These are phyloP conservation scores for Sporobolomyces pararoseus DNA, from an alignment of 768 basidiomycete species.

Conservation along the genomic window DNA sequence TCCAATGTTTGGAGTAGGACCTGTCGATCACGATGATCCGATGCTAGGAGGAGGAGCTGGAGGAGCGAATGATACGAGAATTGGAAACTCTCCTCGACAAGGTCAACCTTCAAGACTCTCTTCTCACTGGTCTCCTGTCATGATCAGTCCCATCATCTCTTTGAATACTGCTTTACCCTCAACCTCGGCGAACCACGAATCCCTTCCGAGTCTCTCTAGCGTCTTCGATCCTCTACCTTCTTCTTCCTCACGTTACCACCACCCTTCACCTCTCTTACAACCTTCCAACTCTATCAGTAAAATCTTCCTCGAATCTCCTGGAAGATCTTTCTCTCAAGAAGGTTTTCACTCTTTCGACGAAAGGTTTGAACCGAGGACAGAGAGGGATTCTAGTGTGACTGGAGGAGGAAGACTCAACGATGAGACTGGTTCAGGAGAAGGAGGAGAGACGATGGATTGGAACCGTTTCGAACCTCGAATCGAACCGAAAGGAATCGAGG, in stretches of 20 bases:
- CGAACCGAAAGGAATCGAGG: background rate
- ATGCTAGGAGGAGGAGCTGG: background rate
- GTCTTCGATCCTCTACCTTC: background rate
- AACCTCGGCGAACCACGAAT: background rate
- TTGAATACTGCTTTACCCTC: conserved; percentile 1
- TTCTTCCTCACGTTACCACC: background rate
- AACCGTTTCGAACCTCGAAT: conserved; percentile 7
- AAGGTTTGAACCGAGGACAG: background rate
- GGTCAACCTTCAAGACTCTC: conserved; percentile 4
- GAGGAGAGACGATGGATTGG: background rate
- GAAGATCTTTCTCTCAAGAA: no score
- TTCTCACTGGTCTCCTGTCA: background rate
- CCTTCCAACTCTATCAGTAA: background rate
- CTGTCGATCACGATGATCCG: background rate
- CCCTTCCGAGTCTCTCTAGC: background rate
- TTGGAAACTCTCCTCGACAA: background rate
- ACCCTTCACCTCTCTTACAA: background rate
- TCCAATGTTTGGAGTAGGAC: conserved; percentile 8
- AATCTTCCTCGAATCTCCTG: background rate
- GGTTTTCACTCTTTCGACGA: conserved; percentile 8
- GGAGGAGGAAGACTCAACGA: background rate
- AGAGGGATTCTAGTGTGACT: no score
- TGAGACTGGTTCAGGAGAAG: background rate
- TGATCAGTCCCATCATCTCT: background rate
- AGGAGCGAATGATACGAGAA: background rate